phyloP scores from a whole-genome alignment of 2,329 filamentous ascomycete genomes.

The Mycosphaerella sp. region DNA sequence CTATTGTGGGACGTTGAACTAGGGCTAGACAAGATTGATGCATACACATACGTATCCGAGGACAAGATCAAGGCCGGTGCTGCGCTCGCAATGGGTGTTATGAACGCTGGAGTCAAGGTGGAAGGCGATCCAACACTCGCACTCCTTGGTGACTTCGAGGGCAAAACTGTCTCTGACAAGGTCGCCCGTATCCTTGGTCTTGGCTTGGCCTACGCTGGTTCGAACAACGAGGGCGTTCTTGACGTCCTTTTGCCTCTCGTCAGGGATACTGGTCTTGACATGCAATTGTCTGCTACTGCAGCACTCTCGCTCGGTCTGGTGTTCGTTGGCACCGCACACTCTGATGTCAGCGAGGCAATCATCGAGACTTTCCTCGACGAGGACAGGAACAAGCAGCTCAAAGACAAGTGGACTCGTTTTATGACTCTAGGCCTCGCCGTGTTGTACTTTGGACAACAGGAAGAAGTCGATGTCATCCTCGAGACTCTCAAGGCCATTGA shows the following conservation, averaged over 20 bases:
- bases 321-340: constrained; percentile 86
- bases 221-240: constrained; percentile 82
- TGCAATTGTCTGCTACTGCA: constrained; percentile 96
- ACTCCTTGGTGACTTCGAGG: constrained; percentile 73
- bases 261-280: constrained; percentile 73
- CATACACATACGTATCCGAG: constrained; percentile 80
- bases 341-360: constrained; percentile 86
- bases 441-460: constrained; percentile 92
- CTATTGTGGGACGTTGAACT: constrained; percentile 90
- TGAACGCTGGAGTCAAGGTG: constrained; percentile 84
- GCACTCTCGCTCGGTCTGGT: constrained; percentile 84
- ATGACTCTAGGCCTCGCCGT: constrained; percentile 89
- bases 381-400: constrained; percentile 80
- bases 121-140: constrained; percentile 89
- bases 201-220: constrained; percentile 88
- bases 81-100: constrained; percentile 86
- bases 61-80: constrained; percentile 85
- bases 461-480: constrained; percentile 96
- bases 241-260: constrained; percentile 83
- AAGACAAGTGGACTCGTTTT: constrained; percentile 98
- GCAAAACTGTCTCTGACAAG: constrained; percentile 69
- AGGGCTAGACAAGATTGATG: constrained; percentile 89
- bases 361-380: constrained; percentile 91
- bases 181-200: constrained; percentile 93
- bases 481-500: constrained; percentile 96